phyloP scores from a whole-genome alignment of 805 yeast species.

The Teunomyces lycoperdinae region DNA sequence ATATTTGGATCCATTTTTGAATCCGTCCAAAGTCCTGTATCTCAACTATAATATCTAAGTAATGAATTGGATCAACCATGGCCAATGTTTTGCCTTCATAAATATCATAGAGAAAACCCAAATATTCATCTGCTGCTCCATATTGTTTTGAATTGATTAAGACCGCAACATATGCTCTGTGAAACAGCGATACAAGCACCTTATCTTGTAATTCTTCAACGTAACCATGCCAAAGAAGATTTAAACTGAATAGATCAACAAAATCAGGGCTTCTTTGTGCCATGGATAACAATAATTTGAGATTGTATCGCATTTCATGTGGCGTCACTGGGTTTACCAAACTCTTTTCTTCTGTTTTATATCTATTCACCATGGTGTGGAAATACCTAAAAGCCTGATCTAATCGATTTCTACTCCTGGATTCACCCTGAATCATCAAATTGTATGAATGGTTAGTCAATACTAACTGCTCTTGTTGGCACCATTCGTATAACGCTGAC shows the following conservation, averaged over 20 bases:
- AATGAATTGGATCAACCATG: not conserved
- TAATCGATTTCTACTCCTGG: slow-evolving; percentile 4
- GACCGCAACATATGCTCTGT: slow-evolving; percentile 19
- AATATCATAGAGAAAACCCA: slow-evolving; percentile 6
- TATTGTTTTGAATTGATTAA: slow-evolving; percentile 23
- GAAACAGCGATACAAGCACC: slow-evolving; percentile 16
- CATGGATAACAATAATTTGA: slow-evolving; percentile 5
- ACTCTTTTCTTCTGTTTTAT: slow-evolving; percentile 7
- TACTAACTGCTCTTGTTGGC: not conserved
- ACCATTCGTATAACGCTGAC: not conserved
- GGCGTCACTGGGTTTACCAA: slow-evolving; percentile 8
- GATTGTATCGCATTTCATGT: not conserved
- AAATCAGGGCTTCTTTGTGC: slow-evolving; percentile 17
- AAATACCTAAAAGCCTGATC: slow-evolving; percentile 6
- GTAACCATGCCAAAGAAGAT: slow-evolving; percentile 20
- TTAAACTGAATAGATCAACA: slow-evolving; percentile 17
- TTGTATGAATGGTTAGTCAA: slow-evolving; percentile 1
- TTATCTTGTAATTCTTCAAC: slow-evolving; percentile 5
- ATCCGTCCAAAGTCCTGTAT: slow-evolving; percentile 23
- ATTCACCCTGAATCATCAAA: slow-evolving; percentile 1
- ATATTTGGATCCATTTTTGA: slow-evolving; percentile 9
- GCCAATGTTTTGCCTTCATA: not conserved
- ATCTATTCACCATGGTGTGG: slow-evolving; percentile 6
- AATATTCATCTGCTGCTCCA: slow-evolving; percentile 19
- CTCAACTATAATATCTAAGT: not conserved